phyloP scores from a whole-genome alignment of 176 grass and related monocot species.

The Paspalum vaginatum region DNA sequence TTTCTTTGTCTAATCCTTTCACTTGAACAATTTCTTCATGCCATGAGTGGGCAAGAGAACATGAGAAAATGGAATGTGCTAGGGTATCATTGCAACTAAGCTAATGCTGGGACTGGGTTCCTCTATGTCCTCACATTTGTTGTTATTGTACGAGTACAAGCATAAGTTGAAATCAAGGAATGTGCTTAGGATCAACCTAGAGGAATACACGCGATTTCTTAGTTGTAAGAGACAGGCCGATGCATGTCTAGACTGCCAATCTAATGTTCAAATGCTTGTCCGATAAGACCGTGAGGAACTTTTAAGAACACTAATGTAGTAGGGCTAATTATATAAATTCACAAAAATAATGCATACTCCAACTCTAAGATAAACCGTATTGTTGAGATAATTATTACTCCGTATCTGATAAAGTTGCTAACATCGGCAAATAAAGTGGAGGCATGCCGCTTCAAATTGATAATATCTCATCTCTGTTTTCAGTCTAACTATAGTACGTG shows the following conservation, averaged over 20 bases:
- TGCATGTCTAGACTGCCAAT: not conserved
- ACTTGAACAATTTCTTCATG: not conserved
- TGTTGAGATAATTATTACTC: not conserved
- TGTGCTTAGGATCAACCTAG: not conserved
- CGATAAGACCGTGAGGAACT: not conserved
- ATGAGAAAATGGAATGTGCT: constrained; percentile 10
- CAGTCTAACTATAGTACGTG: not conserved
- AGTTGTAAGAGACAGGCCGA: not conserved
- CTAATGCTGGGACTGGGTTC: not conserved
- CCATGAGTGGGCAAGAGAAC: not conserved
- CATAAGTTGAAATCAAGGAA: not conserved
- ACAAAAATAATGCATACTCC: too few species aligned
- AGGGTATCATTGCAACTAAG: not conserved
- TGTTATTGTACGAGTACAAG: not conserved
- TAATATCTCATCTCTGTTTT: not conserved
- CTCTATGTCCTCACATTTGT: not conserved
- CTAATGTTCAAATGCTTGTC: not conserved
- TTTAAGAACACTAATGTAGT: not conserved
- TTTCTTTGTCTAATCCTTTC: not conserved
- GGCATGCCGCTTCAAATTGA: not conserved
- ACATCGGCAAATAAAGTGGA: not conserved
- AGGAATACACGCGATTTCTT: not conserved
- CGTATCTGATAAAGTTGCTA: not conserved
- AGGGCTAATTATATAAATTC: not conserved
- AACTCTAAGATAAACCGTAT: too few species aligned